Percentiles rank a stretch among this genome's conserved stretches.
Conservation (phyloP, 2,329 filamentous ascomycete species). For the Phaeophleospora eucalypticola region DNA sequence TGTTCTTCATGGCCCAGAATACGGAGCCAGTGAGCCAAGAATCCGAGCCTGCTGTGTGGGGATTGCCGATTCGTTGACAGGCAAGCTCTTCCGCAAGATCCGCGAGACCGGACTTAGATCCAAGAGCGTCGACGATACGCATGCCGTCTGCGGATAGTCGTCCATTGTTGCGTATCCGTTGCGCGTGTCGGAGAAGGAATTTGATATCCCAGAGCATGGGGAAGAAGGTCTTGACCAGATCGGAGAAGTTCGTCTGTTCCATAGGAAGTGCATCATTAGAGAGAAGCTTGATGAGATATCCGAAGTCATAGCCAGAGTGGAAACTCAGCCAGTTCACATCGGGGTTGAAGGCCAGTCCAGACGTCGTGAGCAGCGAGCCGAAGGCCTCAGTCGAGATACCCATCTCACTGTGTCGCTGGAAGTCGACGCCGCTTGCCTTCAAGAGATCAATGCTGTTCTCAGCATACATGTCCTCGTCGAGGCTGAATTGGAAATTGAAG, state of each 20-base stretch:
- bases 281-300: constrained; percentile 92
- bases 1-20: constrained; percentile 87
- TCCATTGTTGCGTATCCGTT: constrained; percentile 43
- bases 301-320: constrained; percentile 97
- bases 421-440: constrained; percentile 88
- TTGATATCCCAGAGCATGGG: constrained; percentile 94
- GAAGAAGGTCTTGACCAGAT: constrained; percentile 87
- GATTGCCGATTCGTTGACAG: constrained; percentile 79
- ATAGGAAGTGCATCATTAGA: constrained; percentile 77
- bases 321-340: constrained; percentile 96
- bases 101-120: constrained; percentile 86
- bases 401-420: constrained; percentile 74
- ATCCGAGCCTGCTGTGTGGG: constrained; percentile 91
- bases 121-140: constrained; percentile 77
- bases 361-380: constrained; percentile 83
- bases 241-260: constrained; percentile 84
- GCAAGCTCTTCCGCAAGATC: constrained; percentile 91
- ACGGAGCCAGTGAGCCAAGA: constrained; percentile 88
- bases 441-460: constrained; percentile 90
- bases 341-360: constrained; percentile 81
- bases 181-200: constrained; percentile 87
- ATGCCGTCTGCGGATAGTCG: constrained; percentile 58
- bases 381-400: constrained; percentile 90
- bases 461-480: constrained; percentile 96
- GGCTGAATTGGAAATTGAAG: constrained; percentile 96